Evolutionary conservation across 106 monocot species (phyloP), one percentile per base, ranked within the genome.

Genomic region (Hemerocallis citrina): DNA sequence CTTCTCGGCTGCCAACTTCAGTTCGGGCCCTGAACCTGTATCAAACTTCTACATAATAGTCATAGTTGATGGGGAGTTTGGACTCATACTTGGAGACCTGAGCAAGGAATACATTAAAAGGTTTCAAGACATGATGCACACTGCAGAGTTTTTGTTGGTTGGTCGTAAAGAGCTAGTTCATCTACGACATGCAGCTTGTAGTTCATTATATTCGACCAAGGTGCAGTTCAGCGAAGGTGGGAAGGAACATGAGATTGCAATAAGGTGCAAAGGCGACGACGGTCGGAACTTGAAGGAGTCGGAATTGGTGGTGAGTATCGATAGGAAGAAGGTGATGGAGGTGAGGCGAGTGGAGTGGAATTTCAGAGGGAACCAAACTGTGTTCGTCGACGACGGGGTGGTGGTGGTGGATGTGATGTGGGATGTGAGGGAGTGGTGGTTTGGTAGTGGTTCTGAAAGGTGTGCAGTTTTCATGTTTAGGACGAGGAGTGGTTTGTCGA

Each of bases 381-480:
- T 92, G 7, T 92, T 80, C 57, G 41, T 92, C 14, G 86, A 92
- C 28, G 86, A 80, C 1, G 47, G 62, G 35, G 74, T 86, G 27
- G 91, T 92, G 37, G 76, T 82, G 25, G 85, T 91, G 54, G 91
- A 92, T 51, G 21, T 92, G 79, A 77, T 85, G 90, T 91, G 85
- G 90, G 90, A 91, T 55, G 74, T 85, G 37, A 69, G 67, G 43
- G 82, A 64, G 19, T 87, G 78, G 87, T 74, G 68, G 43, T 77
- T 86, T 56, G 14, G 61, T 15, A 43, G 63, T n/a, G n/a, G n/a
- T n/a, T n/a, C n/a, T n/a, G n/a, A n/a, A n/a, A n/a, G n/a, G 12
- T 41, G 17, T 5, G 76, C 74, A 1, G 71, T 80, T 40, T 83
- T 88, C 62, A 36, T 80, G 79, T 83, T 83, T 21, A 57, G 83